A percentile compares a stretch with the other conserved stretches of the same genome.
Evolutionary conservation across 371 early-diverging fungal genomes (phyloP).

Genomic region (Scutellospora calospora): DNA sequence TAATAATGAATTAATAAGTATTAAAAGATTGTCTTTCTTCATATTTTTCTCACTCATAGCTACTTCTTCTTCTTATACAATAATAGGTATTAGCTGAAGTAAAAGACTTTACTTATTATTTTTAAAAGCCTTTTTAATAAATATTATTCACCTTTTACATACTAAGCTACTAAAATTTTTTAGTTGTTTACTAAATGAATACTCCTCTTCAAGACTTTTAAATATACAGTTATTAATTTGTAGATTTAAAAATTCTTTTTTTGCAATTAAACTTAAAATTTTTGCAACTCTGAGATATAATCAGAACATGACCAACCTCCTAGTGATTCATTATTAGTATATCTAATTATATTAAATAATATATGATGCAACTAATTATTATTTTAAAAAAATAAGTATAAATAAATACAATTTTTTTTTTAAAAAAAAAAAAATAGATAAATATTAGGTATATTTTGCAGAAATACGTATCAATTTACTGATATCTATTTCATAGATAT

Average conservation of each 20-base stretch:
- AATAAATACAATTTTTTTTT: no score
- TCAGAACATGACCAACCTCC: not conserved
- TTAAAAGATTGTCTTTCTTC: not conserved
- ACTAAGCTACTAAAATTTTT: constrained; percentile 20
- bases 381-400: no score
- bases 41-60: not conserved
- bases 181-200: constrained; percentile 22
- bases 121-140: not conserved
- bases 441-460: not conserved
- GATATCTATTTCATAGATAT: no score
- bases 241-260: constrained; percentile 22
- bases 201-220: not conserved
- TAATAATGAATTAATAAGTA: not conserved
- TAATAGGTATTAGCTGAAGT: not conserved
- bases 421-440: no score
- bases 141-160: not conserved
- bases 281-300: not conserved
- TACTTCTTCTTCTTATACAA: not conserved
- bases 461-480: not conserved
- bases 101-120: not conserved
- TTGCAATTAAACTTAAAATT: constrained; percentile 8
- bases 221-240: not conserved
- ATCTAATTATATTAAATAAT: constrained; percentile 18
- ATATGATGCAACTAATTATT: not conserved
- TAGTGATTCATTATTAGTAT: not conserved